Conservation (phyloP, 805 yeast species). For the Deakozyma indianensis region DNA sequence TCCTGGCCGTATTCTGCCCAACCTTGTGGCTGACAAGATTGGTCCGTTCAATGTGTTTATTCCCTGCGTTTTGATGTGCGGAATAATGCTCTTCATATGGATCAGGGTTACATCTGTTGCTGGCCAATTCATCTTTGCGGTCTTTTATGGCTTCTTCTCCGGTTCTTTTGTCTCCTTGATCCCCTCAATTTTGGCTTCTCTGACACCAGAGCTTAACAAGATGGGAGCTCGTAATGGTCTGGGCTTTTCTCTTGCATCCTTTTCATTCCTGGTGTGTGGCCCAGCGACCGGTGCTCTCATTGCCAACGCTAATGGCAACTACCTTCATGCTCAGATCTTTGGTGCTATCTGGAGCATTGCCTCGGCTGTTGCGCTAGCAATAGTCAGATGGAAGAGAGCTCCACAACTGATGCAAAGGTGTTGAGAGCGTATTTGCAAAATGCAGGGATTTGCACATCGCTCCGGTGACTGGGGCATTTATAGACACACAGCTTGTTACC, state of each 20-base stretch:
- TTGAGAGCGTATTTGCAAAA: no score
- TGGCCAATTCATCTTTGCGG: constrained; percentile 17
- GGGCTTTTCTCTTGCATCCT: constrained; percentile 40
- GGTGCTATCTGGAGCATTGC: background rate
- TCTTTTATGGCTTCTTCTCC: constrained; percentile 19
- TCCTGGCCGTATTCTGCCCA: constrained; percentile 37
- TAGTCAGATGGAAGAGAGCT: background rate
- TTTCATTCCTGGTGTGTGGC: background rate
- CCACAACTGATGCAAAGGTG: background rate
- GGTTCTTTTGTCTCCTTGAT: constrained; percentile 21
- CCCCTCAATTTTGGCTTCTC: constrained; percentile 18
- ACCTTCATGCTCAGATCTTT: background rate
- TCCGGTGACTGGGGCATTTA: no score
- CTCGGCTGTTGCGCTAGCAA: background rate
- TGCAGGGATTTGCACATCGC: no score
- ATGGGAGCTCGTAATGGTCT: constrained; percentile 25
- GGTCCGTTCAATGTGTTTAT: constrained; percentile 32
- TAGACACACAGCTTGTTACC: no score
- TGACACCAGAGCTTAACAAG: constrained; percentile 15
- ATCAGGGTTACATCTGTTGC: constrained; percentile 17
- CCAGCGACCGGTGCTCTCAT: background rate
- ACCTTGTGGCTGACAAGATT: constrained; percentile 29
- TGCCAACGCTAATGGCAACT: background rate
- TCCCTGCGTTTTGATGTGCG: constrained; percentile 18
- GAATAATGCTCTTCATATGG: constrained; percentile 24